Evolutionary conservation across 441 rosid species (phyloP).

Genomic region (Jatropha podagrica): DNA sequence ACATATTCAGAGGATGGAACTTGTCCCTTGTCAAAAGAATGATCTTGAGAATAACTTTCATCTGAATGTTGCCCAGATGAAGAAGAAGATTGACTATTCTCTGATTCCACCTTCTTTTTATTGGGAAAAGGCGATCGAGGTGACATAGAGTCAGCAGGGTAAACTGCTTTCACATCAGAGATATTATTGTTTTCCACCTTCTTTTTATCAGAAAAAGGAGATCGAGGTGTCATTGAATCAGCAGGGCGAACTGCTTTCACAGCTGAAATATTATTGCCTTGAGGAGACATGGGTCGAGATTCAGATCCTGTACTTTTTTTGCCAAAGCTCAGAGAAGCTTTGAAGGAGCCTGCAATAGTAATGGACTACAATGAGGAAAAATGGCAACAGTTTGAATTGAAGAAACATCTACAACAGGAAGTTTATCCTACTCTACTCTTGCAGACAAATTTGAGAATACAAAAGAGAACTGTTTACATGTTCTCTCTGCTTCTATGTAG

Average conservation of each 20-base stretch:
- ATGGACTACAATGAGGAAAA: slow-evolving; percentile 18
- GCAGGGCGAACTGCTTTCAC: slow-evolving; percentile 22
- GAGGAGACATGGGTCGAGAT: slow-evolving; percentile 37
- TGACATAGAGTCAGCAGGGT: slow-evolving; percentile 26
- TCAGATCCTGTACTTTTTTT: slow-evolving; percentile 58
- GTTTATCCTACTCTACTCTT: no score
- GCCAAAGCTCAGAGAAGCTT: slow-evolving; percentile 52
- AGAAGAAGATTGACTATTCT: slow-evolving; percentile 33
- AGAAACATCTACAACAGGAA: background rate
- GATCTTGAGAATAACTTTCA: slow-evolving; percentile 31
- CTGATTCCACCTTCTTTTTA: slow-evolving; percentile 37
- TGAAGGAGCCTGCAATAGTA: slow-evolving; percentile 45
- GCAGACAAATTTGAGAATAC: no score
- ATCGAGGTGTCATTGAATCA: slow-evolving; percentile 31
- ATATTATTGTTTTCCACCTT: slow-evolving; percentile 24
- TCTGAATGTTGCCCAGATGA: slow-evolving; percentile 31
- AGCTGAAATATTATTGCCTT: slow-evolving; percentile 23
- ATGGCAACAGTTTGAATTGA: background rate
- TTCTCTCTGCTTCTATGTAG: background rate
- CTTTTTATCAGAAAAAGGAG: slow-evolving; percentile 40
- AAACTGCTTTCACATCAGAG: slow-evolving; percentile 16
- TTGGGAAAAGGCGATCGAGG: slow-evolving; percentile 37
- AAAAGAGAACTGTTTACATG: background rate
- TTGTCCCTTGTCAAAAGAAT: slow-evolving; percentile 32
- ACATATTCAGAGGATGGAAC: slow-evolving; percentile 27